These are phyloP conservation scores for Phytopythium oedochilum DNA, from an alignment of 352 stramenopile species.

Conservation along the genomic window DNA sequence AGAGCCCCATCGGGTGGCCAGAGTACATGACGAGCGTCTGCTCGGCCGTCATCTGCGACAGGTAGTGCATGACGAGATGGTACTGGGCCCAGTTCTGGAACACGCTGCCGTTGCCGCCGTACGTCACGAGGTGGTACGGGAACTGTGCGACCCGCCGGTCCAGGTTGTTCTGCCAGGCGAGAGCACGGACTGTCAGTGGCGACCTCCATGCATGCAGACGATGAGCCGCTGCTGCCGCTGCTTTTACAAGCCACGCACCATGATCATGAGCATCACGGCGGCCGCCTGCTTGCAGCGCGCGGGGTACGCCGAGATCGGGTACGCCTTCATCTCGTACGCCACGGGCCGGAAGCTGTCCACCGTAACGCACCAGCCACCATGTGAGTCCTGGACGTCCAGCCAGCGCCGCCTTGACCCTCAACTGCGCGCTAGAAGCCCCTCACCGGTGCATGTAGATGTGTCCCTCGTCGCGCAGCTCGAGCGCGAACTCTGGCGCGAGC, in stretches of 20 bases:
- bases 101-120: constrained; percentile 87
- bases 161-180: constrained; percentile 67
- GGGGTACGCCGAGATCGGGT: constrained; percentile 76
- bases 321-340: constrained; percentile 88
- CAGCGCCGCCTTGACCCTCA: too few species aligned
- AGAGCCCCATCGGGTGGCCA: constrained; percentile 84
- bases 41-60: constrained; percentile 83
- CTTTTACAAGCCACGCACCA: constrained; percentile 20
- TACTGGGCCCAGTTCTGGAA: constrained; percentile 91
- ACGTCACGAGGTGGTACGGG: constrained; percentile 84
- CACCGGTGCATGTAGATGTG: constrained; percentile 90
- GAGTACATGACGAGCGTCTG: constrained; percentile 90
- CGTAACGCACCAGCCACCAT: too few species aligned
- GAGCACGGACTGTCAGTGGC: too few species aligned
- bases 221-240: too few species aligned
- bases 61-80: constrained; percentile 83
- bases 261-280: constrained; percentile 89
- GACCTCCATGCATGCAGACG: too few species aligned
- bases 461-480: constrained; percentile 84
- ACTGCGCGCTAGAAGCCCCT: constrained; percentile 3
- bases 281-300: constrained; percentile 67
- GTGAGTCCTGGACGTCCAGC: too few species aligned
- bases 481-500: constrained; percentile 78
- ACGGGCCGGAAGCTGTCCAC: constrained; percentile 53
- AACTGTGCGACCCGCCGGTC: constrained; percentile 85